Evolutionary conservation across 2,329 filamentous ascomycete genomes (phyloP).

Genomic region (Aspergillaceae sp.): DNA sequence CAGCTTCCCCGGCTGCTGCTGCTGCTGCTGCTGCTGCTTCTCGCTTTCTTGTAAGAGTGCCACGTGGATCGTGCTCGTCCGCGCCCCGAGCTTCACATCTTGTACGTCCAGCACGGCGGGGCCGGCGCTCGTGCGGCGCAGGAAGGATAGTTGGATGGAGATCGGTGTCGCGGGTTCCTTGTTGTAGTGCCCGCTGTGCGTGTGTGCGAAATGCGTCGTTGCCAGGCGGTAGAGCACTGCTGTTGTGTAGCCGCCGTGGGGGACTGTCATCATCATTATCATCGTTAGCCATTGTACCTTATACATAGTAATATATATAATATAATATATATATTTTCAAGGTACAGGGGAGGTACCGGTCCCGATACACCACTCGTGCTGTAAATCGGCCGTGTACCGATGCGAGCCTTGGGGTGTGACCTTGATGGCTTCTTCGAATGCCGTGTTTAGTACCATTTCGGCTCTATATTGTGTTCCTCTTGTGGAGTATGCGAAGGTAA

Average conservation of each 20-base stretch:
- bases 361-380: slow-evolving; percentile 57
- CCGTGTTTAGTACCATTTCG: slow-evolving; percentile 12
- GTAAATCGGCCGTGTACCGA: slow-evolving; percentile 50
- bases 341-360: slow-evolving; percentile 39
- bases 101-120: slow-evolving; percentile 50
- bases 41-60: slow-evolving; percentile 40
- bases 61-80: slow-evolving; percentile 56
- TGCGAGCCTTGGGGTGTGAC: slow-evolving; percentile 40
- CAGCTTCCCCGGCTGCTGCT: slow-evolving; percentile 19
- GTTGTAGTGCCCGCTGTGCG: slow-evolving; percentile 43
- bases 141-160: slow-evolving; percentile 56
- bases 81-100: slow-evolving; percentile 56
- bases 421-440: slow-evolving; percentile 31
- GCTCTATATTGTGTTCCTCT: neutral
- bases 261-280: slow-evolving; percentile 42
- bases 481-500: no score
- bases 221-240: slow-evolving; percentile 54
- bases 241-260: slow-evolving; percentile 63
- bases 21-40: slow-evolving; percentile 6
- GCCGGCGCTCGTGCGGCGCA: slow-evolving; percentile 54
- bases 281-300: no score
- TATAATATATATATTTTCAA: slow-evolving; percentile 1
- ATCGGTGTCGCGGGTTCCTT: slow-evolving; percentile 48
- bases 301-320: slow-evolving; percentile 2
- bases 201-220: slow-evolving; percentile 51